Base-by-base conservation (phyloP, 306 rosid genomes). In the Senna tora region DNA sequence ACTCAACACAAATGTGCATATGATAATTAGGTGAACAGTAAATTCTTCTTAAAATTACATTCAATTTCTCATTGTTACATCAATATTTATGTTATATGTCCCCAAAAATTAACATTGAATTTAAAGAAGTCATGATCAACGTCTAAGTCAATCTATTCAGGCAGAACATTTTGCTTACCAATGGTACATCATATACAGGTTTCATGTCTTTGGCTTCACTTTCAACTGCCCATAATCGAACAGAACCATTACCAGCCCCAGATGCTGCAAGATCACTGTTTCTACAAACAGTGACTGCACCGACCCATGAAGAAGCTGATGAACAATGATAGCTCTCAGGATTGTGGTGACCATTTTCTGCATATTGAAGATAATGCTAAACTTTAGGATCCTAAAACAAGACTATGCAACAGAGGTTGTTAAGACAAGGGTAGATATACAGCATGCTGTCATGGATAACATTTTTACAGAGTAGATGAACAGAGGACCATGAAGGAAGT, bases 181-280 rank as follows among this genome's bases (percentile, higher is more conserved):
- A n/a, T 14, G 95, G 90, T 54, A 91, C 83, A 75, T 79, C 67
- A 70, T 79, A 79, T 30, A 92, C 79, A 11, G 96, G 74, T 75
- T 75, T 78, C 53, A 91, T 65, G 69, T 75, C 84, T 62, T 83
- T 94, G 54, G 81, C 66, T 74, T 94, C 99, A 74, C 83, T 87
- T 65, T 75, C 83, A 74, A 89, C 19, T 77, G 84, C 75, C 97
- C 96, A 94, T 70, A 94, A 76, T 69, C 87, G 86, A 72, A 94
- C 91, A 32, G 66, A 87, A 32, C 99, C 99, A 50, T 89, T 87
- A 50, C 96, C 97, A n/a, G 97, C 99, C 51, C 96, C 97, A 57
- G 97, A 89, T 71, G 95, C 99, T 39, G 91, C 96, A 77, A 94
- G 92, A 71, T 94, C 99, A 73, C 96, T 91, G 75, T 85, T 86